phyloP scores from a whole-genome alignment of 768 basidiomycete species.

The Butyriboletus loyo region DNA sequence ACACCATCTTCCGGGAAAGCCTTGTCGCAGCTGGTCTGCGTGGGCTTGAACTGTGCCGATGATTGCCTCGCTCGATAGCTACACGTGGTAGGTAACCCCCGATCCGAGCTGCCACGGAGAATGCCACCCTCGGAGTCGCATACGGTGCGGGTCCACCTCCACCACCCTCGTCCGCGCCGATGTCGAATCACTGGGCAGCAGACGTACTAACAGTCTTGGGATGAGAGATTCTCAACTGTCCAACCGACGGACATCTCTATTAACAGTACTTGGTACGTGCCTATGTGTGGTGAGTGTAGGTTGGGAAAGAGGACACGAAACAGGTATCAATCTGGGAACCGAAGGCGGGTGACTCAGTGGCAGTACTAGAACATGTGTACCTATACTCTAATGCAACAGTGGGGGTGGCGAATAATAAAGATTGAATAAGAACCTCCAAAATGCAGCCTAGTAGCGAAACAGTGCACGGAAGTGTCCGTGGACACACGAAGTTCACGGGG shows the following conservation, averaged over 20 bases:
- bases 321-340: neutral
- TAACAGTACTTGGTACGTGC: neutral
- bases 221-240: neutral
- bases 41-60: neutral
- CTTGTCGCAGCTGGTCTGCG: neutral
- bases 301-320: neutral
- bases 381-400: slow-evolving; percentile 20
- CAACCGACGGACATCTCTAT: neutral
- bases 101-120: neutral
- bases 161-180: neutral
- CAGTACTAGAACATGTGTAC: slow-evolving; percentile 17
- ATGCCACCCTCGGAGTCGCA: neutral
- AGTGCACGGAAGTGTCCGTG: neutral
- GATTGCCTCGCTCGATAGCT: too few relatives aligned
- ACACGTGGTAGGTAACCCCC: neutral
- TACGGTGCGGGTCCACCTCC: neutral
- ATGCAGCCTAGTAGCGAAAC: neutral
- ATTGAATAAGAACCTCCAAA: slow-evolving; percentile 19
- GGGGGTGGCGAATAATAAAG: slow-evolving; percentile 15
- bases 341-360: neutral
- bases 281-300: neutral
- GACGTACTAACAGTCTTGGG: neutral
- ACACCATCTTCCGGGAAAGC: neutral
- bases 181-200: neutral
- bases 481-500: neutral